A percentile compares a stretch with the other conserved stretches of the same genome.
Conservation (phyloP, 306 rosid species). For the Cyclanthera cordifolia region DNA sequence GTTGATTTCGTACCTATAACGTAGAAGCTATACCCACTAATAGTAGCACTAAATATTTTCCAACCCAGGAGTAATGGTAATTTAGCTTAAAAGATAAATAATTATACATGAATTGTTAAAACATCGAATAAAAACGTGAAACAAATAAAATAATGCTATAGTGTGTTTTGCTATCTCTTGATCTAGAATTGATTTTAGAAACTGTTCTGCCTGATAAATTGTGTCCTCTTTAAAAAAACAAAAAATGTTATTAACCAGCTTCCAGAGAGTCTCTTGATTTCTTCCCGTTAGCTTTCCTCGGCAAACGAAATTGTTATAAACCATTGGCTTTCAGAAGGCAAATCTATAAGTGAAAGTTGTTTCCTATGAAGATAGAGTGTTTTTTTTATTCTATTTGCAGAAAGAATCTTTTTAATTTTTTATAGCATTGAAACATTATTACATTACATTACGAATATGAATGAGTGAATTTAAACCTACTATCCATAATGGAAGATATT, state of each 20-base stretch:
- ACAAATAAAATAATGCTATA: not conserved
- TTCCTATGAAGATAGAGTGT: not conserved
- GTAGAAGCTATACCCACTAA: not conserved
- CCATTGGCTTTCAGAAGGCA: not conserved
- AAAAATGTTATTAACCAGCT: not conserved
- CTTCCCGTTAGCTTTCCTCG: not conserved
- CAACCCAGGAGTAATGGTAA: not conserved
- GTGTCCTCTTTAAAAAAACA: not conserved
- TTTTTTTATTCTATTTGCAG: too few relatives aligned
- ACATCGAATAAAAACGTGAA: not conserved
- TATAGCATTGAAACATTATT: too few relatives aligned
- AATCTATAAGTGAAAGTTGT: not conserved
- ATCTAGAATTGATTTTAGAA: not conserved
- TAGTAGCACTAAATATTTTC: not conserved
- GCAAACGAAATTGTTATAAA: not conserved
- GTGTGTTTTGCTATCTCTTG: not conserved
- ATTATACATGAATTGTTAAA: not conserved
- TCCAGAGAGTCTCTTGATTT: not conserved
- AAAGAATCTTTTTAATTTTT: too few relatives aligned
- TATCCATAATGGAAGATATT: too few relatives aligned
- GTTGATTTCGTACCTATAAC: not conserved
- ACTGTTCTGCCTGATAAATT: not conserved
- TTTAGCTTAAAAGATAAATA: not conserved
- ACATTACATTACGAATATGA: too few relatives aligned
- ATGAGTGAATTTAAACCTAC: too few relatives aligned